These are phyloP conservation scores for Plasmodium ovale DNA, from an alignment of 169 alveolate genomes.

Conservation along the genomic window DNA sequence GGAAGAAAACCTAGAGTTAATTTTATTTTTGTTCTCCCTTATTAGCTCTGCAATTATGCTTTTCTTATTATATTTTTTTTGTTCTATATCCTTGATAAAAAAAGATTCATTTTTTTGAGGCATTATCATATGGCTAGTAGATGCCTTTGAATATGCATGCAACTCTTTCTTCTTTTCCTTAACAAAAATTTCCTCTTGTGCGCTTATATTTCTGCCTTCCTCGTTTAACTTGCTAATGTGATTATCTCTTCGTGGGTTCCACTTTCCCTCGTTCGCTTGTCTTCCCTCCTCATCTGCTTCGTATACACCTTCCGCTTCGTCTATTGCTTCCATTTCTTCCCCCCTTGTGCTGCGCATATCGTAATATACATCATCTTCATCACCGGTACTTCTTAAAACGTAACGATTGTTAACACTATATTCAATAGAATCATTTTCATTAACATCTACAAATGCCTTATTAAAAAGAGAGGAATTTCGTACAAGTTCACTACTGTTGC, in stretches of 20 bases:
- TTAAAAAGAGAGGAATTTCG: not conserved
- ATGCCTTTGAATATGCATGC: conserved; percentile 32
- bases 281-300: not conserved
- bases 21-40: conserved; percentile 32
- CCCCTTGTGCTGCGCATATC: conserved; percentile 16
- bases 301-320: not conserved
- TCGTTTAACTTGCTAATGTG: conserved; percentile 37
- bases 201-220: conserved; percentile 26
- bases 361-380: conserved; percentile 15
- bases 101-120: conserved; percentile 25
- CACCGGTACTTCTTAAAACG: too few species aligned
- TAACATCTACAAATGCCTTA: not conserved
- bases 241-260: not conserved
- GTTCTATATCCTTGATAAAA: conserved; percentile 5
- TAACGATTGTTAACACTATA: not conserved
- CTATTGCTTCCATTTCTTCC: not conserved
- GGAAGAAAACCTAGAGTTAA: conserved; percentile 1
- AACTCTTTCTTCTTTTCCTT: conserved; percentile 33
- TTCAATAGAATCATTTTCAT: not conserved
- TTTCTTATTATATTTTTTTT: conserved; percentile 17
- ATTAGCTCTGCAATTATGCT: conserved; percentile 45
- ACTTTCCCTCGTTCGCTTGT: not conserved
- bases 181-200: conserved; percentile 29
- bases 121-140: conserved; percentile 1
- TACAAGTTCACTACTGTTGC: not conserved